Base-by-base conservation (phyloP, 2,329 filamentous ascomycete species). In the Colletotrichum filicis region DNA sequence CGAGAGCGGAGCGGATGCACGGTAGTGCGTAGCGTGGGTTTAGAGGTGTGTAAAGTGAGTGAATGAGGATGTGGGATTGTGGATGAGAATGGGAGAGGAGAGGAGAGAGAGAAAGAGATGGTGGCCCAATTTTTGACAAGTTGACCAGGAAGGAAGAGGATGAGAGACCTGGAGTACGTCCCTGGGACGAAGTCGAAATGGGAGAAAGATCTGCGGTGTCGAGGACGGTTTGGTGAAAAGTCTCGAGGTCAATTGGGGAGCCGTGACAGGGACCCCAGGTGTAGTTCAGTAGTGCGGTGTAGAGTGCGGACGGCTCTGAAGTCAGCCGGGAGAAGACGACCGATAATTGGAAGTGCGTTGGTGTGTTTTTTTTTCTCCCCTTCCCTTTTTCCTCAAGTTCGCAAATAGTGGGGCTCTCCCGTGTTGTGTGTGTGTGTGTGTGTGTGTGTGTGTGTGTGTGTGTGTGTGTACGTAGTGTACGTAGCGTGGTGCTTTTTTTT, bases 121-220 rank as follows among this genome's bases (percentile, higher is more conserved):
- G 65, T 46, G 64, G 65, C 59, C 73, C 73, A 72, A 53, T 74
- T 71, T 70, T 71, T 68, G 72, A 72, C 72, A 72, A 59, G 72
- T 58, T 46, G 57, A 56, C 69, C 65, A 67, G 57, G 61, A 72
- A 68, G 68, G 62, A 71, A 58, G 32, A 62, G 63, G 30, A 73
- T 62, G 67, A 70, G 71, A 71, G 71, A 71, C 67, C 68, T 74
- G 73, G 55, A 73, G 64, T 61, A 62, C 59, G 60, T 56, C 71
- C 56, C 71, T 58, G 53, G 67, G 61, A 68, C 60, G 42, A 66
- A 42, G 16, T 73, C 69, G 70, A 53, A 70, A 70, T 62, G 70
- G 70, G 49, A 58, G 49, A 63, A 63, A 62, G 73, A 73, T 74
- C 71, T 71, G 70, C 65, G 52, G 66, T 66, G 37, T 61, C 56